phyloP scores from a whole-genome alignment of 2,329 filamentous ascomycete species.

The Colletotrichum orbiculare region DNA sequence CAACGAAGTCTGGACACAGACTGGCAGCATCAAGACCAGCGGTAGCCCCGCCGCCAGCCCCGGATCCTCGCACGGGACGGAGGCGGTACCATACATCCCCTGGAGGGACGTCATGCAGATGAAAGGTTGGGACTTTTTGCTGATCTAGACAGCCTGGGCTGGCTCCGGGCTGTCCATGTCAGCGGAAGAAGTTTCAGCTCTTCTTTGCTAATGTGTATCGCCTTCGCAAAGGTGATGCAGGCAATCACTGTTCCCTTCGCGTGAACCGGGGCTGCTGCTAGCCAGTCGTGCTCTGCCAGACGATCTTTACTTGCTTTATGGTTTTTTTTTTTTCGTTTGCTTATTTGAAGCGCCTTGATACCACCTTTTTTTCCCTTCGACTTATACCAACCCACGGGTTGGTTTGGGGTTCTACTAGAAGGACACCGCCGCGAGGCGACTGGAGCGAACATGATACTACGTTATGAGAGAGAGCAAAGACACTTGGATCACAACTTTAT shows the following conservation, averaged over 20 bases:
- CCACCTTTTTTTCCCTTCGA: slow-evolving; percentile 42
- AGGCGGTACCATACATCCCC: slow-evolving; percentile 76
- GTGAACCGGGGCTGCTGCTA: slow-evolving; percentile 28
- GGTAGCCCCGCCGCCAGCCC: slow-evolving; percentile 42
- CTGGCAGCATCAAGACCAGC: slow-evolving; percentile 63
- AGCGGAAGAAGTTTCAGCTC: not conserved
- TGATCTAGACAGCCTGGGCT: slow-evolving; percentile 68
- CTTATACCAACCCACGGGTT: slow-evolving; percentile 38
- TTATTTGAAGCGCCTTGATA: slow-evolving; percentile 39
- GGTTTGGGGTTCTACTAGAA: slow-evolving; percentile 32
- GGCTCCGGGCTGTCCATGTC: slow-evolving; percentile 23
- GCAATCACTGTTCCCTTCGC: slow-evolving; percentile 46
- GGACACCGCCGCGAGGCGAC: slow-evolving; percentile 52
- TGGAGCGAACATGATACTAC: slow-evolving; percentile 36
- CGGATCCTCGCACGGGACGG: slow-evolving; percentile 46
- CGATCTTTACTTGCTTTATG: not conserved
- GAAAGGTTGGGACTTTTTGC: slow-evolving; percentile 91
- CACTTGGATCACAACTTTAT: slow-evolving; percentile 36
- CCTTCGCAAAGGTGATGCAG: slow-evolving; percentile 49
- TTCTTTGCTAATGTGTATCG: slow-evolving; percentile 40
- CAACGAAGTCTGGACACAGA: slow-evolving; percentile 85
- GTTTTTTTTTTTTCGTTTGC: slow-evolving; percentile 40
- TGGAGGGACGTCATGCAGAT: slow-evolving; percentile 95
- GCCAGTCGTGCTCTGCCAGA: slow-evolving; percentile 23
- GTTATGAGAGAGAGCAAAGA: slow-evolving; percentile 31